Evolutionary conservation across 495 filamentous ascomycete genomes (phyloP), one percentile per base, ranked within the genome.

Genomic region (Pyronema domesticum): DNA sequence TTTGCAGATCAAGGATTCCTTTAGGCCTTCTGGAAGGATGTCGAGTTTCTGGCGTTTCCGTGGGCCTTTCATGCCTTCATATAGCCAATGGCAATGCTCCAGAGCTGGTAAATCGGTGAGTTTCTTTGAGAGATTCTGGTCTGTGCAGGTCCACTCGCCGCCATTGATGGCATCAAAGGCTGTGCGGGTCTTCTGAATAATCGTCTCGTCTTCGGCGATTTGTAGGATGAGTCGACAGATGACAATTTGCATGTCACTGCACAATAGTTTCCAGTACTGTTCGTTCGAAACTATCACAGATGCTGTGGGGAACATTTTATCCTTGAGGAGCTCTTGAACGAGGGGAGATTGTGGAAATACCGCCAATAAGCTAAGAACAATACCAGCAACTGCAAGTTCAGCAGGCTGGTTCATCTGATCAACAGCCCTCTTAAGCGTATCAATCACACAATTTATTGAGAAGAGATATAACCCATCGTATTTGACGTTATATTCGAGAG

Each of bases 401-500:
- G 37, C 34, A 9, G 14, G 23, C 53, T 58, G 56, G 46, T 55
- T 53, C 18, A 15, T 59, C 46, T 57, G 30, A 13, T 56, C 54
- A 15, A 58, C 30, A 9, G 23, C 37, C 15, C 50, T 51, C 10
- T 53, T 39, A 10, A 65, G 51, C 15, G 45, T 52, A 23, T 60
- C 59, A 23, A 55, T 45, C 19, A 58, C 52, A 51, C 59, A 65
- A 13, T 49, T 56, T 34, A 60, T 46, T 15, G 59, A 46, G 46
- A 65, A 48, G 6, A 65, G 35, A 49, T 59, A 65, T 19, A 62
- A 43, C 37, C 55, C 54, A 35, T 64, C 56, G n/a, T 58, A 39
- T 37, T 51, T 59, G 14, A 58, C 57, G 13, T 52, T 55, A 14
- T 58, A 53, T 15, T 55, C 45, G 8, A 61, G 17, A 23, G 56